Base-by-base conservation (phyloP, 257 asterid species). In the Verbena officinalis region DNA sequence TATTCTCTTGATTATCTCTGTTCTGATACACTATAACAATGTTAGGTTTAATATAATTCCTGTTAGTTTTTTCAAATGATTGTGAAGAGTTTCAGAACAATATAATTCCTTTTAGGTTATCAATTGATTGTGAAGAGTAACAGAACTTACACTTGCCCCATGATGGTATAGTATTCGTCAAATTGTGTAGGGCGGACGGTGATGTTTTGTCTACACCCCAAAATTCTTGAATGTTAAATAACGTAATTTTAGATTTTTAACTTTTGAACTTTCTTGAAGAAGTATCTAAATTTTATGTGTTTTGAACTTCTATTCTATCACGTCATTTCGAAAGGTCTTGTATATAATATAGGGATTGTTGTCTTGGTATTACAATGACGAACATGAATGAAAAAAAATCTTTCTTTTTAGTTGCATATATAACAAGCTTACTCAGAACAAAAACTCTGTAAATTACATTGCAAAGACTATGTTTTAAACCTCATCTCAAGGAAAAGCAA, bases 31-130 rank as follows among this genome's bases (percentile, higher is more conserved):
- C 7, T 45, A 43, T 48, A 13, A 65, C 50, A 22, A 21, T 38
- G 13, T 14, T 10, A 50, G 22, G 57, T 33, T 55, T 59, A 4
- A 19, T 33, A 0, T 56, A 20, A 45, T 63, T 27, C n/a, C 17
- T 57, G 55, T 51, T 52, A 51, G 36, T 30, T 21, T 44, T 70
- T 61, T 27, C 54, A 52, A 31, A 55, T 38, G 23, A 20, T 59
- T 43, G 27, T 9, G 53, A 17, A 10, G 22, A 31, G 38, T 20
- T 69, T 56, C 27, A 1, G 54, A 60, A n/a, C 33, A 27, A 27
- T 27, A 5, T 27, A 27, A 27, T 27, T 27, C 33, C 33, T 27
- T 27, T 27, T 27, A 5, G 55, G 16, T 44, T 70, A 59, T 27
- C 54, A 52, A 40, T 60, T 38, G 17, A 20, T 59, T 51, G 27